Evolutionary conservation across 2,329 filamentous ascomycete species (phyloP), one percentile per base, ranked within the genome.

Genomic region (Bimuria novae-zelandiae): DNA sequence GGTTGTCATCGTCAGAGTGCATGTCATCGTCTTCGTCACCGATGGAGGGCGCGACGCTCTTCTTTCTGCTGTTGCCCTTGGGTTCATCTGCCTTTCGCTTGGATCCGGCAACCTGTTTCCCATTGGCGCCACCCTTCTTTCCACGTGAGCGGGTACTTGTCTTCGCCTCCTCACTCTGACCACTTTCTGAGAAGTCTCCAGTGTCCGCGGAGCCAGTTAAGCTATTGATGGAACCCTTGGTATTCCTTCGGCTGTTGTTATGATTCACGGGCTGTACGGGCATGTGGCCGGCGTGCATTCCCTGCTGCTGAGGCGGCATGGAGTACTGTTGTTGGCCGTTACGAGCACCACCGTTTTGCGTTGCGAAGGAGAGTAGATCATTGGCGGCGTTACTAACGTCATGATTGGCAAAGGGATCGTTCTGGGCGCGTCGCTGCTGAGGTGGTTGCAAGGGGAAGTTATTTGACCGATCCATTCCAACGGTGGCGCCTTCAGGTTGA

Each of bases 351-450:
- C 83, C 83, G 49, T 86, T 85, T 67, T 90, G 87, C 1, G 67
- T 70, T 44, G 94, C 92, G 53, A 99, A 81, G 83, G 97, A 88
- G 65, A 91, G 95, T 0, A 99, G 81, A 25, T 94, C 92, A 71
- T 97, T 97, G 46, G 93, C 94, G 37, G 93, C 94, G 76, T 96
- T 93, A 65, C 93, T 96, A 48, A 86, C 86, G 68, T 96, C 93
- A 75, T 96, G 91, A 36, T 92, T 89, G 53, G 92, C 89, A 68
- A 92, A 95, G 4, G 87, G 84, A 49, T 90, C 88, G 52, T 75
- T 75, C 49, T 71, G 74, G 25, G 74, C 65, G 51, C 75, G 73
- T 55, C 73, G 68, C 52, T 64, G 63, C 22, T 79, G 70, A 10
- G 81, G 76, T 64, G 77, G 72, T 81, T 75, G 71, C 19, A 61